Evolutionary conservation across 441 rosid genomes (phyloP), one percentile per base, ranked within the genome.

Genomic region (Cnidoscolus chayamansa): DNA sequence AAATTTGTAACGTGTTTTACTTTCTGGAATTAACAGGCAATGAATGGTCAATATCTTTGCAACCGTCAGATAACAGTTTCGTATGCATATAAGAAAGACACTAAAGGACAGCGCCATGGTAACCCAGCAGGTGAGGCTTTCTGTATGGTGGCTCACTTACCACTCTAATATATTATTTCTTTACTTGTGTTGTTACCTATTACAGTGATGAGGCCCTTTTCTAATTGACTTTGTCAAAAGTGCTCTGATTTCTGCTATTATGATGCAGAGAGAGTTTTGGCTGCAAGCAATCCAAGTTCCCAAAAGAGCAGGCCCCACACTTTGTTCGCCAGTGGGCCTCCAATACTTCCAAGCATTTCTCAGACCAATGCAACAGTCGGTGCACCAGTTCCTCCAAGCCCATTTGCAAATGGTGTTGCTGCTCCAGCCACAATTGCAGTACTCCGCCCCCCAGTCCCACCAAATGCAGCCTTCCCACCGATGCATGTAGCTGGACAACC

Each of bases 21-120:
- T 55, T 43, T 71, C 65, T 74, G 72, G 67, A 25, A 13, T 43
- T 74, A 72, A 53, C 71, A 95, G 99, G 92, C 98, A 66, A 95
- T 95, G 98, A 91, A 86, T 70, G 99, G 97, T 19, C 99, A 93
- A 47, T 90, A 90, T 80, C 96, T 95, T 1, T 89, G 98, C 85
- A 95, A 95, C 77, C 92, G 94, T 65, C 96, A 93, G 80, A 95
- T 95, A 76, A 91, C 99, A 45, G 99, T 90, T 43, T 95, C 99
- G 0, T 93, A 95, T 73, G 99, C 98, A 10, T 93, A 93, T 72
- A 95, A 93, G 88, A 93, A 95, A 86, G 98, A 95, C 82, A 91
- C 99, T 4, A 95, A 95, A 82, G 98, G 99, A 76, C 97, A 95
- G 83, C 95, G 96, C 25, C 97, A 93, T 49, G 99, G 98, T 40